Percentiles rank a stretch among this genome's conserved stretches.
phyloP scores from a whole-genome alignment of 345 rosid species.

The Stellera chamaejasme region DNA sequence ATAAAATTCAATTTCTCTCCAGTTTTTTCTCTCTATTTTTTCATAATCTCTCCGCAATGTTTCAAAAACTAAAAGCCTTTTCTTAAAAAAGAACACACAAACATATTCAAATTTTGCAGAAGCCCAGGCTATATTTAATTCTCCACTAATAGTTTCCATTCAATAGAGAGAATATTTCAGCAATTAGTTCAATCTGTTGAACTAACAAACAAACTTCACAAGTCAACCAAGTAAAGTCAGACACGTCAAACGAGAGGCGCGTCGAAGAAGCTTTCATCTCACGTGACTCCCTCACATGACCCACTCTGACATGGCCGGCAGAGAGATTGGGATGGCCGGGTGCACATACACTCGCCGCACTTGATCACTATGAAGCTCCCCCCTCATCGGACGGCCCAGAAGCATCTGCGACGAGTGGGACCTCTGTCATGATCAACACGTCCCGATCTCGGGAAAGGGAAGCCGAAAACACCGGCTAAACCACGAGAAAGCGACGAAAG shows the following conservation, averaged over 20 bases:
- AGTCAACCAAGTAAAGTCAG: conserved; percentile 1
- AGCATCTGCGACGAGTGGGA: not conserved
- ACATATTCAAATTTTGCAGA: too few species aligned
- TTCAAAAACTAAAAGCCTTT: too few species aligned
- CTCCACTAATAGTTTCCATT: too few species aligned
- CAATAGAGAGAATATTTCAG: too few species aligned
- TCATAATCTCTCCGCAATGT: too few species aligned
- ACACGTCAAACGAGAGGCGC: conserved; percentile 14
- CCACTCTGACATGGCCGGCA: conserved; percentile 26
- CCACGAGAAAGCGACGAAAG: conserved; percentile 1
- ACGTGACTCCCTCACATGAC: conserved; percentile 25
- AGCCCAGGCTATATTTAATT: too few species aligned
- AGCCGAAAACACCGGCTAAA: not conserved
- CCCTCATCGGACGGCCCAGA: not conserved
- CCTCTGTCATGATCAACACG: not conserved
- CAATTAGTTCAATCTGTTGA: too few species aligned
- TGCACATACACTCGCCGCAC: not conserved
- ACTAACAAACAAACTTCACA: not conserved
- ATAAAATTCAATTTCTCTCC: too few species aligned
- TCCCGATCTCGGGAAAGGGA: conserved; percentile 6
- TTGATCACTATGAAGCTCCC: not conserved
- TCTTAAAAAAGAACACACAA: too few species aligned
- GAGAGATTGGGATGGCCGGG: conserved; percentile 6
- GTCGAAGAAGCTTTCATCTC: conserved; percentile 8
- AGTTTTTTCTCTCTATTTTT: too few species aligned